Evolutionary conservation across 768 basidiomycete species (phyloP).

Genomic region (Butyriboletus loyo): DNA sequence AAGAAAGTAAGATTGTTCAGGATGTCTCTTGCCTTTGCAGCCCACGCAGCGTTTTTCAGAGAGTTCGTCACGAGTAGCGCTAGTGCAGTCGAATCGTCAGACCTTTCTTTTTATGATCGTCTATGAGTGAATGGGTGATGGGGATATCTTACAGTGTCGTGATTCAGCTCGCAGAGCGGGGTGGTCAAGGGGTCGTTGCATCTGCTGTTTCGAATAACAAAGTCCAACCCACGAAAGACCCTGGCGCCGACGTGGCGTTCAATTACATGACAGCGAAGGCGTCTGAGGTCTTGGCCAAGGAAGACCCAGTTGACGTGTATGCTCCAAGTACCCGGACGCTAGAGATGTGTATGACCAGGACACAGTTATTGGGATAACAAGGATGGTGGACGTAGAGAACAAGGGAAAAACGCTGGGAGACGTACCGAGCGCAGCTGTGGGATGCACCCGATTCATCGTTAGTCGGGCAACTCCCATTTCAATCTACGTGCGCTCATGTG

Average conservation of each 20-base stretch:
- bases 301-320: constrained; percentile 55
- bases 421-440: constrained; percentile 43
- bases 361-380: constrained; percentile 40
- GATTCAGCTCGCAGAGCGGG: constrained; percentile 45
- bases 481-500: background rate
- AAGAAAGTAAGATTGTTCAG: constrained; percentile 33
- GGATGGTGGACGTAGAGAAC: too few species aligned
- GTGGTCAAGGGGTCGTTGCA: constrained; percentile 59
- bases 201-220: constrained; percentile 69
- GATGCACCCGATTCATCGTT: constrained; percentile 45
- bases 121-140: background rate
- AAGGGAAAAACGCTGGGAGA: constrained; percentile 53
- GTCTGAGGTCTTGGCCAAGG: constrained; percentile 45
- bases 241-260: constrained; percentile 65
- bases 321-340: background rate
- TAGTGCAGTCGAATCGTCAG: constrained; percentile 53
- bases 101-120: background rate
- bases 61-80: constrained; percentile 44
- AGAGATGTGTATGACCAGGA: background rate
- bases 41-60: constrained; percentile 23
- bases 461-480: background rate
- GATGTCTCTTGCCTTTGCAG: background rate
- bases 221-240: constrained; percentile 51
- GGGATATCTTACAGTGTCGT: constrained; percentile 31
- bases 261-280: constrained; percentile 64